Evolutionary conservation across 1,139 yeast genomes (phyloP), one percentile per base, ranked within the genome.

Genomic region (Scheffersomyces segobiensis): DNA sequence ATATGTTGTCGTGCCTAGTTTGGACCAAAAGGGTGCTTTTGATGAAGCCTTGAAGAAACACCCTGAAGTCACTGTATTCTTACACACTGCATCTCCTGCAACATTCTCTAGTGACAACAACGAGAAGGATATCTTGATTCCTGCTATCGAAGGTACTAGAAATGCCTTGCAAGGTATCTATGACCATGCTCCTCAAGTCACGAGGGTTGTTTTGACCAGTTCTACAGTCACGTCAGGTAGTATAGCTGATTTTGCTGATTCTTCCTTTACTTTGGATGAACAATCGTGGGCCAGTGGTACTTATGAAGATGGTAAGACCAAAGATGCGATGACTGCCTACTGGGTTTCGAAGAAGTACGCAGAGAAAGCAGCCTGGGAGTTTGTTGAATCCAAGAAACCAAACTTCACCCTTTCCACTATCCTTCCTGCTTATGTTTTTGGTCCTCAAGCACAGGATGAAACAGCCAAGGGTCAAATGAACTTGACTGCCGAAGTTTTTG

Each of bases 61-160:
- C 53, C 69, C 72, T 2, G 75, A 75, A 21, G 70, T 75, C 42
- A 66, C 71, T 12, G 70, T 67, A 19, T 74, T 80, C 52, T 61
- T 80, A 52, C 83, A 80, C 67, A 73, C 81, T 3, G 83, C 83
- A 3, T 77, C 81, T 54, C 83, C 84, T 17, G 68, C 77, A 59
- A 63, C 64, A 52, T 71, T 70, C 60, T 63, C 64, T 8, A 59
- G 65, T 19, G 64, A 62, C 6, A 60, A 66, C 50, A 60, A 62
- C 10, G 66, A 66, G 55, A 59, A 59, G 24, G 68, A 65, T 22
- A 46, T 60, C 22, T 21, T 54, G n/a, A 39, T 48, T 50, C 57
- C 60, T 26, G 17, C 49, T 59, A 52, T 62, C 61, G 10, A 39
- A 19, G 14, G 61, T 52, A 12, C 46, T 18, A 2, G 52, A 53